A percentile compares a stretch with the other conserved stretches of the same genome.
These are phyloP conservation scores for Pseudotsuga menziesii DNA, from an alignment of 75 land plant genomes.

Conservation along the genomic window DNA sequence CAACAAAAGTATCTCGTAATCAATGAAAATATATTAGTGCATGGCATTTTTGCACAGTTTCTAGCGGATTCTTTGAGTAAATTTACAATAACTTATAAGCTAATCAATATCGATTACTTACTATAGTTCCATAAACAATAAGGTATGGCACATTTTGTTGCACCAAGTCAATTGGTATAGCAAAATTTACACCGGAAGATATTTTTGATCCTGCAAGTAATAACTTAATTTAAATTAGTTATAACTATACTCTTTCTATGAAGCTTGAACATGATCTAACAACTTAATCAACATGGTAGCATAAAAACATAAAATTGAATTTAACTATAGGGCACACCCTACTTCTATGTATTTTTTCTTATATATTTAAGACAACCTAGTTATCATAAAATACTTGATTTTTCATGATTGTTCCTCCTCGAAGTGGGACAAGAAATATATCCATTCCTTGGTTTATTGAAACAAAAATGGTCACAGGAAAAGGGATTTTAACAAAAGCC, in stretches of 20 bases:
- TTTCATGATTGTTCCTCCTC: no score
- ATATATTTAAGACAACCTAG: neutral
- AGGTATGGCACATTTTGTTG: constrained; percentile 60
- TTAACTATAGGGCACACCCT: neutral
- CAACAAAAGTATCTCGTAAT: no score
- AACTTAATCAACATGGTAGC: neutral
- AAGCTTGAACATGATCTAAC: neutral
- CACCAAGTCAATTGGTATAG: constrained; percentile 78
- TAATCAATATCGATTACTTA: constrained; percentile 34
- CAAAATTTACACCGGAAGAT: constrained; percentile 95
- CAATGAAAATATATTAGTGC: no score
- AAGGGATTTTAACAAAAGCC: no score
- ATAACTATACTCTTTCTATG: neutral
- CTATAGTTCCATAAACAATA: constrained; percentile 70
- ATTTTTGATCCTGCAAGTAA: constrained; percentile 68
- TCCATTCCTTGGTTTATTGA: no score
- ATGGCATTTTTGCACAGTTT: no score
- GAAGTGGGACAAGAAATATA: no score
- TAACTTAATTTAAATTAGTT: neutral
- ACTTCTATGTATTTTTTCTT: neutral
- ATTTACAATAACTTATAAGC: neutral
- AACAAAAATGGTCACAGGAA: no score
- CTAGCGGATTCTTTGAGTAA: neutral
- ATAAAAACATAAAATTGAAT: neutral
- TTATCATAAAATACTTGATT: neutral